Conservation (phyloP, 2,329 filamentous ascomycete species). For the Colletotrichum liriopes region DNA sequence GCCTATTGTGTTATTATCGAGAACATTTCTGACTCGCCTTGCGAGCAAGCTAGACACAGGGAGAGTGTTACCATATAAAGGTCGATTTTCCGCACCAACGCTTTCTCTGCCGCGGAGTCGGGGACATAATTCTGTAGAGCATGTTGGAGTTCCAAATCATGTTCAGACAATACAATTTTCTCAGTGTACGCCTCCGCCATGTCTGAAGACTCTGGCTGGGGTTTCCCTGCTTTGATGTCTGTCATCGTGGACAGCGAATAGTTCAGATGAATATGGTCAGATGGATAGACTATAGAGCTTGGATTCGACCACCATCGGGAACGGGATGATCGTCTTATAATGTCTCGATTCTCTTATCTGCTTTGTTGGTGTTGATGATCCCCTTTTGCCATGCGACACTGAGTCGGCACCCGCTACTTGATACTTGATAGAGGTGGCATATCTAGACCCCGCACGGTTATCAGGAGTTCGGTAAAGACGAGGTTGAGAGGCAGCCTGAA, state of each 20-base stretch:
- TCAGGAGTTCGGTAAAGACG: neutral
- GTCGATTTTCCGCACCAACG: constrained; percentile 50
- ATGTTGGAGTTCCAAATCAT: constrained; percentile 23
- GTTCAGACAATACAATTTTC: constrained; percentile 12
- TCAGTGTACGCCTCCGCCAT: constrained; percentile 22
- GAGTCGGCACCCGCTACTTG: neutral
- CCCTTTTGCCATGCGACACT: neutral
- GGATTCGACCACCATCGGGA: neutral
- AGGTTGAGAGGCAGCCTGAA: neutral
- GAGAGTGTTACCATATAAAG: constrained; percentile 46
- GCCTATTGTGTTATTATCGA: neutral
- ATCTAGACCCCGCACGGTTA: constrained; percentile 18
- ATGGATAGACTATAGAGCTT: neutral
- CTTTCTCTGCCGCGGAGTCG: constrained; percentile 40
- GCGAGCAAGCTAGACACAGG: neutral
- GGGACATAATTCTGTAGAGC: constrained; percentile 36
- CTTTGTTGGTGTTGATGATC: neutral
- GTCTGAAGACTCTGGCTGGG: constrained; percentile 1
- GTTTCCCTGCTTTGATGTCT: constrained; percentile 26
- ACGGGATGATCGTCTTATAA: neutral
- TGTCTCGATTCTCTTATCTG: neutral
- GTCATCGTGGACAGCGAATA: constrained; percentile 1
- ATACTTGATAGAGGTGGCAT: neutral
- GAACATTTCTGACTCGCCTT: neutral
- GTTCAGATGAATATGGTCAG: neutral